Base-by-base conservation (phyloP, 2,329 filamentous ascomycete species). In the Graphilbum ipis-grandicollis region DNA sequence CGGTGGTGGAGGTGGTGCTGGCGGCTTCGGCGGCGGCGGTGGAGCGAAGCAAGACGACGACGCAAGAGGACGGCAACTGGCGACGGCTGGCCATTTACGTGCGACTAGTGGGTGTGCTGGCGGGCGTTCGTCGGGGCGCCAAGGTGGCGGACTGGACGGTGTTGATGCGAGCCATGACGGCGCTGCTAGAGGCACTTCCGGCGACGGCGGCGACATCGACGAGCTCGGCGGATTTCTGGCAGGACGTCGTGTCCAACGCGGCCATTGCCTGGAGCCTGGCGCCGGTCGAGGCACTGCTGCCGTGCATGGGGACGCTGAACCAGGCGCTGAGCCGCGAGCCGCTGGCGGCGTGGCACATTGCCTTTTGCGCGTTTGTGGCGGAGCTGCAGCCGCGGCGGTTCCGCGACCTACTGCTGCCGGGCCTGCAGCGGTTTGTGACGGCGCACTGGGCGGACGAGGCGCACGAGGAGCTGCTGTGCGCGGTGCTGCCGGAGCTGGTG, bases 341-440 rank as follows among this genome's bases (percentile, higher is more conserved):
- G 1, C 66, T 86, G 48, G 71, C 77, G 48, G 57, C 57, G 36
- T 78, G 76, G 61, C 96, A 93, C 52, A 67, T 96, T 31, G 68
- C 75, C 0, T 93, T 96, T 54, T 94, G 84, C 55, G 77, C 78
- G 13, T 76, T 82, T 36, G 76, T 90, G 46, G 77, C 82, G 0
- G 70, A 83, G 37, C 62, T 92, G 26, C 76, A 85, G 33, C 52
- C 67, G 2, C 70, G 77, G 37, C 70, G 81, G 29, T 98, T 96
- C 50, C 70, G 75, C 37, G 76, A 73, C 44, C 62, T 94, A n/a
- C 67, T 93, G 23, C 63, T 86, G 8, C 77, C 74, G 28, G 75
- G 81, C 39, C 85, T 96, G 46, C 82, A 92, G 53, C 83, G 72
- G 70, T 94, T 90, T 48, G 66, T 93, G 43, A 62, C 75, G 23